Evolutionary conservation across 768 basidiomycete genomes (phyloP).

Genomic region (Basidioascus undulatus): DNA sequence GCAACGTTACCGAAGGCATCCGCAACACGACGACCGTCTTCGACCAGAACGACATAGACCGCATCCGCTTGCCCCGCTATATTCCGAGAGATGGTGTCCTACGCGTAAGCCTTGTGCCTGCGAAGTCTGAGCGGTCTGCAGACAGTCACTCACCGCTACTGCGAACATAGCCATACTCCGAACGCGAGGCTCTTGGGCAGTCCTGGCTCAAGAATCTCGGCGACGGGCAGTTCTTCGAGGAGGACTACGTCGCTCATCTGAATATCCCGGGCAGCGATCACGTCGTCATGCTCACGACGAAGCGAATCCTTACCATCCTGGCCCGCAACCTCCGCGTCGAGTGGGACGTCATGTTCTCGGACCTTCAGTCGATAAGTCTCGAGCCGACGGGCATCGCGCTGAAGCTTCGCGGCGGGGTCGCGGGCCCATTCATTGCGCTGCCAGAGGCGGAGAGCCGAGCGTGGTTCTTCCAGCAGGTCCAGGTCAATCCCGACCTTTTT

Average conservation of each 20-base stretch:
- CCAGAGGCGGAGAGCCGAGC: constrained; percentile 16
- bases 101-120: constrained; percentile 36
- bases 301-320: constrained; percentile 58
- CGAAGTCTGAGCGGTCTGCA: neutral
- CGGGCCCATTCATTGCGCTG: constrained; percentile 24
- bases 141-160: neutral
- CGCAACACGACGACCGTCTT: constrained; percentile 97
- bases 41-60: constrained; percentile 69
- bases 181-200: constrained; percentile 76
- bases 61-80: constrained; percentile 65
- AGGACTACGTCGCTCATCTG: constrained; percentile 77
- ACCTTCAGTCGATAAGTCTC: constrained; percentile 64
- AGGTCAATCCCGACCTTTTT: too few species aligned
- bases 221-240: constrained; percentile 58
- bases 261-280: constrained; percentile 27
- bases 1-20: constrained; percentile 86
- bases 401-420: constrained; percentile 38
- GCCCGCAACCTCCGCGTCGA: constrained; percentile 59
- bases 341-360: constrained; percentile 75
- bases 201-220: constrained; percentile 92
- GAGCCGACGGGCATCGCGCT: constrained; percentile 69
- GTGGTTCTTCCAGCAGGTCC: constrained; percentile 22
- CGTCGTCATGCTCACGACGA: constrained; percentile 36
- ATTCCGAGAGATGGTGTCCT: constrained; percentile 70
- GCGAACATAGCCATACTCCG: constrained; percentile 40